phyloP scores from a whole-genome alignment of 768 basidiomycete species.

The Termitomyces sp. region DNA sequence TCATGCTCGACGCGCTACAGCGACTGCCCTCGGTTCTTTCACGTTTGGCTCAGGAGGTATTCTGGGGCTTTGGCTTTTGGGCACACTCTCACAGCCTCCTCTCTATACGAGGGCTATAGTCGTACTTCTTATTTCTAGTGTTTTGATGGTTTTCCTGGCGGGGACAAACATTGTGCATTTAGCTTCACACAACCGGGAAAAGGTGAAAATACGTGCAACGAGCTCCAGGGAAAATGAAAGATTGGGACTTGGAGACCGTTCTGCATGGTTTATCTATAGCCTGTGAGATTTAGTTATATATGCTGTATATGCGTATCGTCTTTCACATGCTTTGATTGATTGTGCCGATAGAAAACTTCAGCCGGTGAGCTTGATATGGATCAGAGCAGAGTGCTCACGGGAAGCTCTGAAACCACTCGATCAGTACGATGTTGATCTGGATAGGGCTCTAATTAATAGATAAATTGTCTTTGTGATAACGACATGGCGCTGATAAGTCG shows the following conservation, averaged over 20 bases:
- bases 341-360: too few species aligned
- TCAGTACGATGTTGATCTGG: too few species aligned
- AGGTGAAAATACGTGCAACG: slow-evolving; percentile 31
- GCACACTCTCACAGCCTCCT: slow-evolving; percentile 45
- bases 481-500: too few species aligned
- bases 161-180: slow-evolving; percentile 39
- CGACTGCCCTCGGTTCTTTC: slow-evolving; percentile 53
- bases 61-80: slow-evolving; percentile 57
- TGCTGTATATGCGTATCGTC: too few species aligned
- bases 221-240: slow-evolving; percentile 32
- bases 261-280: slow-evolving; percentile 54
- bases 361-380: too few species aligned
- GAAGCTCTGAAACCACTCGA: too few species aligned
- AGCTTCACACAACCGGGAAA: slow-evolving; percentile 40
- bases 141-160: slow-evolving; percentile 33
- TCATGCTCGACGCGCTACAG: slow-evolving; percentile 51
- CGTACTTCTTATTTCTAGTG: slow-evolving; percentile 34
- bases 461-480: too few species aligned
- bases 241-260: slow-evolving; percentile 42
- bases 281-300: slow-evolving; percentile 22
- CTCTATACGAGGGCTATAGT: slow-evolving; percentile 46
- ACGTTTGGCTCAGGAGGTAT: slow-evolving; percentile 59
- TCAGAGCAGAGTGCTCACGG: too few species aligned
- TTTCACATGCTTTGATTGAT: too few species aligned
- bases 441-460: too few species aligned